A percentile compares a stretch with the other conserved stretches of the same genome.
Evolutionary conservation across 371 early-diverging fungal species (phyloP).

Genomic region (Syncephalis plumigaleata): DNA sequence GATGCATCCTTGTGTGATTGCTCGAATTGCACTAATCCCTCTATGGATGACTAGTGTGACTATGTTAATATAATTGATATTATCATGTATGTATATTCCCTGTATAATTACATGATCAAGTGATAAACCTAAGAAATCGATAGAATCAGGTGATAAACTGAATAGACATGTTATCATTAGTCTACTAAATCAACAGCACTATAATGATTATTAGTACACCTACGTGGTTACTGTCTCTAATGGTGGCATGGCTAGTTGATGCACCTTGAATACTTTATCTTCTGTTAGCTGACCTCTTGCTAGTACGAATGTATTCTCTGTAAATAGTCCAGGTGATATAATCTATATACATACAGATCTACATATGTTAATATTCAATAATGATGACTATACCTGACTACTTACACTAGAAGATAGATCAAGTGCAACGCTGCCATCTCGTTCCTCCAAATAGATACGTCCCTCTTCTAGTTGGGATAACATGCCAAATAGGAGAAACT

Average conservation of each 20-base stretch:
- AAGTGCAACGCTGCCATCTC: conserved; percentile 51
- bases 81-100: background rate
- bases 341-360: background rate
- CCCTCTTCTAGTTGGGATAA: conserved; percentile 68
- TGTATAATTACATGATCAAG: conserved; percentile 13
- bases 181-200: background rate
- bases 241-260: background rate
- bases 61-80: background rate
- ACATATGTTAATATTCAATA: background rate
- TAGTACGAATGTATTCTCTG: background rate
- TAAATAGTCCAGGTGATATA: background rate
- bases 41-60: conserved; percentile 18
- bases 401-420: conserved; percentile 10
- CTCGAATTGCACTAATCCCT: conserved; percentile 12
- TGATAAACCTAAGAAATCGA: conserved; percentile 37
- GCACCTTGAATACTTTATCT: background rate
- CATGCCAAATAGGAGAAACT: conserved; percentile 76
- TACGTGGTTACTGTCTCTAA: background rate
- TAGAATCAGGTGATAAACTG: conserved; percentile 23
- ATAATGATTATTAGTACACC: background rate
- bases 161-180: background rate
- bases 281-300: background rate
- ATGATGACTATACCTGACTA: background rate
- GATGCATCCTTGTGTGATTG: conserved; percentile 37
- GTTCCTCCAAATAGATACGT: conserved; percentile 69